Evolutionary conservation across 768 basidiomycete genomes (phyloP), one percentile per base, ranked within the genome.

Genomic region (Hygrophorus pudorinus): DNA sequence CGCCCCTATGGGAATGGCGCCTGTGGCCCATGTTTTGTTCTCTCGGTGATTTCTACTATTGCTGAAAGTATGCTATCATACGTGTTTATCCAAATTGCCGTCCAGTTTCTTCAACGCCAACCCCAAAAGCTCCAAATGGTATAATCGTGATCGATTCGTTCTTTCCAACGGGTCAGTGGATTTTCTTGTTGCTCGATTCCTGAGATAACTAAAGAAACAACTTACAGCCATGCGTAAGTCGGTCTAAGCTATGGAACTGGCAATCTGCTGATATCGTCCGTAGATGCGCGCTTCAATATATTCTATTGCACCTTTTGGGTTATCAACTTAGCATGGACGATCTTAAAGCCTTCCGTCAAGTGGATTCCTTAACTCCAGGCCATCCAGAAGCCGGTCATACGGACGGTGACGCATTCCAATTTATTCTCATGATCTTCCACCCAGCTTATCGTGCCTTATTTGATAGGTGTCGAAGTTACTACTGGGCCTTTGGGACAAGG

Each of bases 401-500:
- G 9, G 72, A 75, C 48, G 72, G 72, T 60, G 54, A 38, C 59
- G 42, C 16, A 4, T 20, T 21, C 36, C 29, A 35, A 33, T 21
- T 39, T 5, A n/a, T 46, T 29, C 17, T 24, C 8, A 46, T 34
- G 38, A 47, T 45, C 30, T 47, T 21, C 28, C 8, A n/a, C 11
- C 34, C 18, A 13, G 41, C 55, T 33, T 48, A 27, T 28, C 37
- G 37, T 47, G 30, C 39, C 29, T 18, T 10, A 36, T 20, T 30
- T 41, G 37, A 47, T 52, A 81, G 78, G 81, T 48, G 73, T 88
- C 38, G 86, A 89, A 66, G 90, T 97, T 48, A 97, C 93, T 51
- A 97, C 93, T 45, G 93, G 93, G 44, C 93, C 93, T 49, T 80
- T 97, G 27, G 93, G 93, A 35, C 93, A 97, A 65, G 89, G 91